A percentile compares a stretch with the other conserved stretches of the same genome.
phyloP scores from a whole-genome alignment of 2,329 filamentous ascomycete species.

The Bretziella fagacearum region DNA sequence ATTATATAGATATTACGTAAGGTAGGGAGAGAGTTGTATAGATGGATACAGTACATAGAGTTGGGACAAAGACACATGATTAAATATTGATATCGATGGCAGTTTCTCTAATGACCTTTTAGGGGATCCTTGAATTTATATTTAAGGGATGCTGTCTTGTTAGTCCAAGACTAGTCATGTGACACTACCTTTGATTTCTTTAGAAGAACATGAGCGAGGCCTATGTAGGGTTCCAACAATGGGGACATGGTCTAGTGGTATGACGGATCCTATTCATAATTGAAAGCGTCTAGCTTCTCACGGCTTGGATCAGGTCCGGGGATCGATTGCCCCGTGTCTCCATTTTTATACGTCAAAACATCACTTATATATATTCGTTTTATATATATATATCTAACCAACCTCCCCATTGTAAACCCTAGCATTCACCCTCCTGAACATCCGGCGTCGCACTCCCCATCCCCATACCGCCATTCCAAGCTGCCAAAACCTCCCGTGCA shows the following conservation, averaged over 20 bases:
- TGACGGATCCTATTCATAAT: constrained; percentile 12
- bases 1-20: too few relatives aligned
- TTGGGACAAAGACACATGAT: too few relatives aligned
- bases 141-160: too few relatives aligned
- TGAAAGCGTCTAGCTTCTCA: not conserved
- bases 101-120: too few relatives aligned
- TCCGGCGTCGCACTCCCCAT: not conserved
- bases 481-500: constrained; percentile 81
- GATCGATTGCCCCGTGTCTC: constrained; percentile 10
- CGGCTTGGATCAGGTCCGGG: constrained; percentile 4
- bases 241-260: constrained; percentile 14
- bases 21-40: too few relatives aligned
- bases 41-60: too few relatives aligned
- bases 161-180: too few relatives aligned
- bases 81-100: too few relatives aligned
- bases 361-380: not conserved
- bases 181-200: too few relatives aligned
- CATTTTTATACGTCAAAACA: constrained; percentile 8
- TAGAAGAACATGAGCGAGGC: too few relatives aligned
- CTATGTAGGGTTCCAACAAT: too few relatives aligned
- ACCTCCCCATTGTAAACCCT: not conserved
- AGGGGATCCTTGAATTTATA: too few relatives aligned
- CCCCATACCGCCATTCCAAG: not conserved
- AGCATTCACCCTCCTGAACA: constrained; percentile 21
- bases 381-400: not conserved